Evolutionary conservation across 768 basidiomycete species (phyloP).

Genomic region (Gloeophyllum trabeum): DNA sequence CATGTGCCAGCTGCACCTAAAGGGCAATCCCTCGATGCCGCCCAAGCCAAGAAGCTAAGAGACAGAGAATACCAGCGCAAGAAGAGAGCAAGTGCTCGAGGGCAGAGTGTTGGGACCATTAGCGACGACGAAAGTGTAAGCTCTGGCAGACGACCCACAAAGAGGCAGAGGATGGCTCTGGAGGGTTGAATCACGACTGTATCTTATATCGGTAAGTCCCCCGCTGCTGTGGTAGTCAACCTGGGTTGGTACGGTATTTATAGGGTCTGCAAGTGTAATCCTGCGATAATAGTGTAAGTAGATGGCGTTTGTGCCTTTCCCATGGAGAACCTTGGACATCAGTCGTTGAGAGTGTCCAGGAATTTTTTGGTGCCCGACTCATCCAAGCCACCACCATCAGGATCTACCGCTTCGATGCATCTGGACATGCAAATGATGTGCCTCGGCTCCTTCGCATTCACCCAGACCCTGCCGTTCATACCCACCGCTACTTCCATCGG

Average conservation of each 20-base stretch:
- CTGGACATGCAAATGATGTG: constrained; percentile 68
- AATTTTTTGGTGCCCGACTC: constrained; percentile 40
- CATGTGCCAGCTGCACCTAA: neutral
- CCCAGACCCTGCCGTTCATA: constrained; percentile 87
- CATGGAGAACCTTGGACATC: too few species aligned
- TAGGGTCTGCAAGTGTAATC: too few species aligned
- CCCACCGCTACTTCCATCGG: constrained; percentile 86
- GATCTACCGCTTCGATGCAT: constrained; percentile 76
- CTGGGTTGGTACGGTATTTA: too few species aligned
- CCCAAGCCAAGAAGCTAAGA: constrained; percentile 67
- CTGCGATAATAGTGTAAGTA: too few species aligned
- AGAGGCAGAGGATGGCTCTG: constrained; percentile 54
- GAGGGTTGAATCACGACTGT: too few species aligned
- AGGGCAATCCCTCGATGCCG: constrained; percentile 55
- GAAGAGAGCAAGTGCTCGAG: constrained; percentile 53
- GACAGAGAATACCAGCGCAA: constrained; percentile 75
- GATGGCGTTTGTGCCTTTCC: too few species aligned
- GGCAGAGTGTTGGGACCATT: constrained; percentile 51
- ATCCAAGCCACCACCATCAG: constrained; percentile 57
- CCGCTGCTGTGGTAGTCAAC: too few species aligned
- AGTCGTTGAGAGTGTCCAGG: constrained; percentile 33
- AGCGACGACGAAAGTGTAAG: constrained; percentile 62
- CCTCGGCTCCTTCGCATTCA: constrained; percentile 61
- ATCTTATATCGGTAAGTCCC: too few species aligned
- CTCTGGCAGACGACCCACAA: constrained; percentile 49